These are phyloP conservation scores for Zarea fungicola DNA, from an alignment of 2,329 filamentous ascomycete species.

Conservation along the genomic window DNA sequence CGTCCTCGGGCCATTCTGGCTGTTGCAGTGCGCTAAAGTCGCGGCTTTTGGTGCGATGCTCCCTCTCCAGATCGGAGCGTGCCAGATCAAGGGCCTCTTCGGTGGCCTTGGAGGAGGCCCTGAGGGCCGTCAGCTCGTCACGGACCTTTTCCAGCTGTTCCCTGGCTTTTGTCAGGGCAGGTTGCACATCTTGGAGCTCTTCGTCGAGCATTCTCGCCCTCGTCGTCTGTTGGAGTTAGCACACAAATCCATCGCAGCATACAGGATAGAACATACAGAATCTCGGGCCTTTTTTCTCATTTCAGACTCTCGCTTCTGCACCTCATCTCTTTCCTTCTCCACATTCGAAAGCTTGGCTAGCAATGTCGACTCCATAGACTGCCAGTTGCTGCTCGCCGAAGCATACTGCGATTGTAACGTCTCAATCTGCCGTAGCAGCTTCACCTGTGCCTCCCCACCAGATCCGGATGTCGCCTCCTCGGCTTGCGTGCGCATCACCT, in stretches of 20 bases:
- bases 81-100: constrained; percentile 59
- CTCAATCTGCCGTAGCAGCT: constrained; percentile 88
- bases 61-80: constrained; percentile 45
- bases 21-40: constrained; percentile 30
- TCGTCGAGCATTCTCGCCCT: constrained; percentile 68
- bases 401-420: constrained; percentile 93
- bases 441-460: constrained; percentile 78
- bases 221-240: too few species aligned
- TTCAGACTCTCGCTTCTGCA: constrained; percentile 75
- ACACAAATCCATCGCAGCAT: too few species aligned
- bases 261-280: constrained; percentile 66
- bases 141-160: constrained; percentile 58
- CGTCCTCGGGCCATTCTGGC: constrained; percentile 49
- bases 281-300: constrained; percentile 87
- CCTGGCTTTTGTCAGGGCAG: constrained; percentile 58
- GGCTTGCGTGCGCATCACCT: constrained; percentile 75
- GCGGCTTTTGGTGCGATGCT: constrained; percentile 30
- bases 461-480: constrained; percentile 85
- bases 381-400: constrained; percentile 94
- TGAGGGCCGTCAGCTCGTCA: constrained; percentile 55
- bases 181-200: constrained; percentile 68
- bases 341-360: constrained; percentile 69
- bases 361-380: constrained; percentile 85
- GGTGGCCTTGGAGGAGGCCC: constrained; percentile 59
- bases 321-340: constrained; percentile 89